phyloP scores from a whole-genome alignment of 73 alveolate genomes.

The Durusdinium trenchii region DNA sequence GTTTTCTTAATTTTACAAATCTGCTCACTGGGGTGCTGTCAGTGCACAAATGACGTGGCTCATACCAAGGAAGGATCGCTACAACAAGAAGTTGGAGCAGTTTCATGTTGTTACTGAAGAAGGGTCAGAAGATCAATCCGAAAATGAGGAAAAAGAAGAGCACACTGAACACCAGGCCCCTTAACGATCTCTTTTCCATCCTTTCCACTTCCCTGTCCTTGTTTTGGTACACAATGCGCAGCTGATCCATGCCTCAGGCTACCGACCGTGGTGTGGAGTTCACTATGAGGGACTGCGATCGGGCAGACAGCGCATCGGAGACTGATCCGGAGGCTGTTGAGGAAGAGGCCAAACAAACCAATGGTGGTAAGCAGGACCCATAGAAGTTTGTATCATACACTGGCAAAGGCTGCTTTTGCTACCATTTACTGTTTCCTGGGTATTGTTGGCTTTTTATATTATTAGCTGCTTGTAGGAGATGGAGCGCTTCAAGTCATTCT shows the following conservation, averaged over 20 bases:
- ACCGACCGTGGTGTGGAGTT: neutral
- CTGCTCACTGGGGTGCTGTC: neutral
- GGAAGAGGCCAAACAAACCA: neutral
- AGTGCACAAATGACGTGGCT: neutral
- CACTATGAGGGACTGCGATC: neutral
- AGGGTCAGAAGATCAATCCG: neutral
- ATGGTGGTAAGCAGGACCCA: neutral
- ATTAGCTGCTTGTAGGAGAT: neutral
- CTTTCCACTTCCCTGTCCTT: neutral
- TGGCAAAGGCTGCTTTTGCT: no score
- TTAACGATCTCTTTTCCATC: no score
- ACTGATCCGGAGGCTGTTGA: neutral
- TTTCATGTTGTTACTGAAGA: neutral
- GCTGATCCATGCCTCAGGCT: neutral
- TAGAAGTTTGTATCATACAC: neutral
- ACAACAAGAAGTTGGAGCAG: constrained; percentile 17
- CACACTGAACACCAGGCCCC: constrained; percentile 6
- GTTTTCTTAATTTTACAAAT: neutral
- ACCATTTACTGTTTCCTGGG: no score
- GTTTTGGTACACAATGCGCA: neutral
- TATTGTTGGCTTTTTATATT: neutral
- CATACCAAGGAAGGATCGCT: neutral
- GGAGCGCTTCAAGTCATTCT: constrained; percentile 1
- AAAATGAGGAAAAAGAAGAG: neutral
- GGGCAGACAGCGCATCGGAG: neutral